These are phyloP conservation scores for Neobulgaria alba DNA, from an alignment of 2,329 filamentous ascomycete genomes.

Conservation along the genomic window DNA sequence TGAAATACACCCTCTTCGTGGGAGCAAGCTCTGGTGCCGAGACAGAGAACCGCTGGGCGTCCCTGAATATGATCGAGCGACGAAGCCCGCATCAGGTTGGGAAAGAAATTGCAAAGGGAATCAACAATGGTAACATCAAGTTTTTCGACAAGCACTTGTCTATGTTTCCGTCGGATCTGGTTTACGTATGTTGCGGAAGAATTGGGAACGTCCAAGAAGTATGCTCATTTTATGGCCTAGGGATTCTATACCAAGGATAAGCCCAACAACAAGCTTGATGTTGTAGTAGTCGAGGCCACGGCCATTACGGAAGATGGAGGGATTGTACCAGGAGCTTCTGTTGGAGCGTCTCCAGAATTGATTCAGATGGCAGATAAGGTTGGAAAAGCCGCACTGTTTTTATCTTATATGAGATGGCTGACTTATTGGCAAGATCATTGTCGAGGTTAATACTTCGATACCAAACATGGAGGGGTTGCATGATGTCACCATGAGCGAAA, in stretches of 20 bases:
- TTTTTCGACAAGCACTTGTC: conserved; percentile 92
- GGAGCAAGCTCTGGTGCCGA: conserved; percentile 79
- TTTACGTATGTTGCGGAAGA: conserved; percentile 49
- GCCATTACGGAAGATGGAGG: conserved; percentile 84
- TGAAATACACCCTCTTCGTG: conserved; percentile 82
- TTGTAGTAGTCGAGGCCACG: conserved; percentile 76
- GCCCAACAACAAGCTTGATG: conserved; percentile 62
- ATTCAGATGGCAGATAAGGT: conserved; percentile 86
- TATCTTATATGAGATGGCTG: conserved; percentile 2
- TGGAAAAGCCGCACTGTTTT: conserved; percentile 3
- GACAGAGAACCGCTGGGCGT: conserved; percentile 88
- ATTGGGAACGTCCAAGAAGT: neutral
- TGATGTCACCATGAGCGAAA: conserved; percentile 83
- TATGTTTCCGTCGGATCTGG: conserved; percentile 83
- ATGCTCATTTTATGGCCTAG: conserved; percentile 29
- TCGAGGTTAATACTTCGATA: conserved; percentile 82
- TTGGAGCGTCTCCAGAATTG: conserved; percentile 77
- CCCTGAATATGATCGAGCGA: conserved; percentile 81
- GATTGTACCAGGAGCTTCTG: conserved; percentile 78
- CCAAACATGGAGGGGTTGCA: conserved; percentile 82
- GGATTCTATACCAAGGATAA: conserved; percentile 80
- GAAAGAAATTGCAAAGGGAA: conserved; percentile 82
- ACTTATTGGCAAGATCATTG: conserved; percentile 52
- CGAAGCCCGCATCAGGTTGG: conserved; percentile 81
- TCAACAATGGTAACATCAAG: conserved; percentile 80